phyloP scores from a whole-genome alignment of 179 eudicot genomes.

The Sideroxylon spinosum region DNA sequence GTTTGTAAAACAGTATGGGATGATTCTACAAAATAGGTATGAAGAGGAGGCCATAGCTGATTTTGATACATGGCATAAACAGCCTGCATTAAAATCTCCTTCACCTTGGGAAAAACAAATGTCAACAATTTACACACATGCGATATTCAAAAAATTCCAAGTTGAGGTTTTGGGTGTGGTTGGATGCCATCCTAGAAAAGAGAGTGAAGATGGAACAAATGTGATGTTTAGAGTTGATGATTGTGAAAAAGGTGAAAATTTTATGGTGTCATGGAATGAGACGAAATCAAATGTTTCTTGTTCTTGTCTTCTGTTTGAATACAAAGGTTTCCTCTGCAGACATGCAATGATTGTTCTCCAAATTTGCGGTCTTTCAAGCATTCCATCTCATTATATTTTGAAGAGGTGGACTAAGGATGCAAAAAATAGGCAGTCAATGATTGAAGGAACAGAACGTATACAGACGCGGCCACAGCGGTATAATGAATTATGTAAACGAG shows the following conservation, averaged over 20 bases:
- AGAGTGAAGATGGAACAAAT: slow-evolving; percentile 34
- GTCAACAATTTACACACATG: slow-evolving; percentile 46
- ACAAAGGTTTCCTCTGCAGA: slow-evolving; percentile 52
- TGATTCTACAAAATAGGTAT: slow-evolving; percentile 24
- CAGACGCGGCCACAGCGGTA: slow-evolving; percentile 59
- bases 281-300: slow-evolving; percentile 49
- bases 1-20: slow-evolving; percentile 32
- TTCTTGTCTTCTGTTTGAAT: slow-evolving; percentile 57
- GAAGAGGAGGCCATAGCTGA: slow-evolving; percentile 62
- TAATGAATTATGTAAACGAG: slow-evolving; percentile 62
- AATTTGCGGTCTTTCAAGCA: slow-evolving; percentile 52
- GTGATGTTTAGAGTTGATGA: slow-evolving; percentile 42
- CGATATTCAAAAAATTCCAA: slow-evolving; percentile 53
- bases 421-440: slow-evolving; percentile 35
- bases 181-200: slow-evolving; percentile 52
- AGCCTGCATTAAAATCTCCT: slow-evolving; percentile 51
- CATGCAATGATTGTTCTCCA: slow-evolving; percentile 77
- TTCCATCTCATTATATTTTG: slow-evolving; percentile 53
- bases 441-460: slow-evolving; percentile 33
- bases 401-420: slow-evolving; percentile 54
- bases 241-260: slow-evolving; percentile 42
- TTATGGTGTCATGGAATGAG: slow-evolving; percentile 49
- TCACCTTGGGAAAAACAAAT: slow-evolving; percentile 61
- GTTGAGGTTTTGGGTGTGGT: slow-evolving; percentile 55
- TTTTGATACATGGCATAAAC: slow-evolving; percentile 50